Percentiles rank a stretch among this genome's conserved stretches.
phyloP scores from a whole-genome alignment of 73 alveolate genomes.

The Tetrahymena borealis region DNA sequence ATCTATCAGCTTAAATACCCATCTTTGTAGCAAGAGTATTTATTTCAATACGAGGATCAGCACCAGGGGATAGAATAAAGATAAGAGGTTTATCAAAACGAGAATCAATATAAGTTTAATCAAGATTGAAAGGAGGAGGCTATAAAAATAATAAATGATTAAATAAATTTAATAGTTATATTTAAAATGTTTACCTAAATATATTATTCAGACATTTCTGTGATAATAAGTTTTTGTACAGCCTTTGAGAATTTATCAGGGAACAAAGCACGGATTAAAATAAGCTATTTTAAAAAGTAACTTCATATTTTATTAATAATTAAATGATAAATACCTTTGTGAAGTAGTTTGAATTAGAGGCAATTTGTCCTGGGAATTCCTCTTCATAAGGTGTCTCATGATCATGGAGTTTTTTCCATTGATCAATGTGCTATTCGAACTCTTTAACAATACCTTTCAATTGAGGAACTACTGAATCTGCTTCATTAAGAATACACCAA shows the following conservation, averaged over 20 bases:
- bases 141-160: background rate
- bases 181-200: conserved; percentile 8
- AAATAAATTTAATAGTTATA: background rate
- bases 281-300: background rate
- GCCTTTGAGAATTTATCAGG: conserved; percentile 96
- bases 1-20: conserved; percentile 61
- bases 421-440: conserved; percentile 65
- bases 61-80: conserved; percentile 97
- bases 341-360: conserved; percentile 57
- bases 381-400: conserved; percentile 72
- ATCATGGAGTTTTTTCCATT: conserved; percentile 87
- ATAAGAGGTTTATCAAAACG: conserved; percentile 84
- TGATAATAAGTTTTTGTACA: conserved; percentile 72
- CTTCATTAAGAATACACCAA: conserved; percentile 87
- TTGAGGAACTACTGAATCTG: conserved; percentile 61
- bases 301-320: background rate
- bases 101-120: conserved; percentile 85
- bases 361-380: conserved; percentile 87
- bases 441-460: conserved; percentile 83
- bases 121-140: conserved; percentile 94
- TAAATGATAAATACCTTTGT: conserved; percentile 29
- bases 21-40: conserved; percentile 75
- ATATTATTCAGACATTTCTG: conserved; percentile 83
- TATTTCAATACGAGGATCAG: conserved; percentile 95
- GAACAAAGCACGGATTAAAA: conserved; percentile 77